Evolutionary conservation across 345 rosid genomes (phyloP).

Genomic region (Acer saccharum): DNA sequence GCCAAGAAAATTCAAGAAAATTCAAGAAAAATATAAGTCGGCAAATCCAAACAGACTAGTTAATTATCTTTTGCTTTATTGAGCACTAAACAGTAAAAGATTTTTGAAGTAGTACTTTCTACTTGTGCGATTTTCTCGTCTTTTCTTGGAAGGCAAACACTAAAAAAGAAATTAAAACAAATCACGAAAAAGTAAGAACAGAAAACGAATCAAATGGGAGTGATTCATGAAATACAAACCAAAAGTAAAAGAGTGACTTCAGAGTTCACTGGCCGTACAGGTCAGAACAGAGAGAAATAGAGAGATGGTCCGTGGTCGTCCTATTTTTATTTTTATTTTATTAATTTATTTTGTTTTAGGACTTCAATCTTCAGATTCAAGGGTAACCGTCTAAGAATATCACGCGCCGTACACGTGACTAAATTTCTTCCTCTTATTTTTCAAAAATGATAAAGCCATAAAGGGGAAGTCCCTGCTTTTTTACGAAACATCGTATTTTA

Average conservation of each 20-base stretch:
- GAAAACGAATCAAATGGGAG: neutral
- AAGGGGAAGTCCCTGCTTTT: no score
- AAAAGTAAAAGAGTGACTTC: neutral
- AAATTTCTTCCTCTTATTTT: no score
- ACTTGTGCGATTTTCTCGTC: neutral
- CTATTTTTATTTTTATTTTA: no score
- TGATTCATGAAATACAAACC: neutral
- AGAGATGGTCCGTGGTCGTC: no score
- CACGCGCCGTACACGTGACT: no score
- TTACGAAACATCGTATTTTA: no score
- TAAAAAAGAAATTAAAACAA: neutral
- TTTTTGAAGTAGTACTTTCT: neutral
- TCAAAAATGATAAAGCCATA: no score
- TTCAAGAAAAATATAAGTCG: neutral
- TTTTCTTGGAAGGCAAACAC: slow-evolving; percentile 14
- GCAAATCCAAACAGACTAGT: neutral
- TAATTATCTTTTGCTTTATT: neutral
- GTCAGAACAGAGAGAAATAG: neutral
- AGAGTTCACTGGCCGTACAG: neutral
- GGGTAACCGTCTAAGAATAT: no score
- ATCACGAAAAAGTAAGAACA: neutral
- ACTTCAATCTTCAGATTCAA: neutral
- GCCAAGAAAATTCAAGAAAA: neutral
- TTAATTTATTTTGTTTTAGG: neutral
- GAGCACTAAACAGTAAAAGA: neutral